Evolutionary conservation across 306 rosid genomes (phyloP), one percentile per base, ranked within the genome.

Genomic region (Quercus glauca): DNA sequence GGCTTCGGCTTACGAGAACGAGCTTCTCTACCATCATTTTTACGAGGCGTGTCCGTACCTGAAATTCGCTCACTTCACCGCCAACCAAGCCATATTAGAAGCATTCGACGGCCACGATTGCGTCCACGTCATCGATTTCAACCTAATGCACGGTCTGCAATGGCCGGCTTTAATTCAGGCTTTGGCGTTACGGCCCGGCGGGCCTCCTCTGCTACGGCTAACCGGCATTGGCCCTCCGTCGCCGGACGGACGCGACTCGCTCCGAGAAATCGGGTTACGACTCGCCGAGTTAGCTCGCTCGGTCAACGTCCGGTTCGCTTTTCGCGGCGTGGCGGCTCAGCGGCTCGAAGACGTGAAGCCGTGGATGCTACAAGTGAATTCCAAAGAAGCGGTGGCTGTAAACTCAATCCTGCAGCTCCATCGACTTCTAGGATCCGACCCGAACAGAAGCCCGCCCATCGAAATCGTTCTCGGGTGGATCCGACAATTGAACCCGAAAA

Each of bases 151-250:
- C 70, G 98, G 98, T 31, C 80, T 92, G 9, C 98, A 94, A 76
- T 94, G 98, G 98, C 97, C 98, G 26, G 97, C 97, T 52, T 80
- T 94, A 2, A 92, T 94, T 5, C 98, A 94, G 43, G 97, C 97
- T 7, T 86, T 94, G 0, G 98, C 98, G 0, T 85, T 94, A 4
- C 97, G 98, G 1, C 94, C 96, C 4, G 96, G 98, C 11, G 98
- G 98, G 5, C 96, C 98, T 0, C 98, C 98, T 0, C 29, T 84
- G 17, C 85, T 94, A 0, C 81, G 97, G 0, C 29, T 94, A 3
- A 94, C 98, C 10, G 98, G 98, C 82, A 91, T 94, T 86, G 98
- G 98, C 12, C 97, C 98, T 6, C 98, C 97, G 3, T 94, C 98
- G 0, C 90, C 94, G 0, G 98, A 94, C 76, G 94, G 93, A 21